Base-by-base conservation (phyloP, 2,329 filamentous ascomycete species). In the Aspergillus ibericus region DNA sequence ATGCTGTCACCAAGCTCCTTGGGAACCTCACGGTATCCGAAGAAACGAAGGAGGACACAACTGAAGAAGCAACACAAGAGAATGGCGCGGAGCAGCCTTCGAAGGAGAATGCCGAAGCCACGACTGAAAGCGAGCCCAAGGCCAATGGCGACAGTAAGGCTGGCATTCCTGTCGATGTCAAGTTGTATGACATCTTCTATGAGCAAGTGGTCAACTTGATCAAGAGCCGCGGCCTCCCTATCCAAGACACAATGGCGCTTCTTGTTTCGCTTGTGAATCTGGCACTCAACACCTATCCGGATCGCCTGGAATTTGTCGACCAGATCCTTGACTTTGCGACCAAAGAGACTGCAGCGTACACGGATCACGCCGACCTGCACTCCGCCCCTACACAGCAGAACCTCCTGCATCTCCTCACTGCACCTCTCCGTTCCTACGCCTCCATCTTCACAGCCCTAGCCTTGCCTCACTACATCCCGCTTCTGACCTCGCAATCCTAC, bases 391-490 rank as follows among this genome's bases (percentile, higher is more conserved):
- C 92, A 9, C 96, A 99, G 78, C 88, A 92, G 66, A 96, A 92
- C 68, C 86, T 99, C 44, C 84, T 98, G 59, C 90, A 89, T 53
- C 87, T 99, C 20, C 85, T 99, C n/a, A 88, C 95, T 66, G 92
- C 92, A 7, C 95, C 95, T 0, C 85, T 98, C 60, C 90, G 92
- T 74, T 87, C 91, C 63, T 99, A 99, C 73, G 84, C 89, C 56
- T 98, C 93, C 5, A 88, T 98, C 42, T 99, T 99, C 72, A 99
- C 95, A n/a, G 93, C 95, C 1, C 81, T 99, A 27, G 90, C 95
- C 12, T 84, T 99, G 58, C 95, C 95, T 0, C 93, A 90, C 63
- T 99, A 96, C 71, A 87, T 98, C 50, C 91, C 93, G 35, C 85
- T 99, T 18, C 87, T 95, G 70, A 89, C 96, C 66, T 89, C 91